Evolutionary conservation across 148 eudicot species (phyloP).

Genomic region (Limonium bicolor): DNA sequence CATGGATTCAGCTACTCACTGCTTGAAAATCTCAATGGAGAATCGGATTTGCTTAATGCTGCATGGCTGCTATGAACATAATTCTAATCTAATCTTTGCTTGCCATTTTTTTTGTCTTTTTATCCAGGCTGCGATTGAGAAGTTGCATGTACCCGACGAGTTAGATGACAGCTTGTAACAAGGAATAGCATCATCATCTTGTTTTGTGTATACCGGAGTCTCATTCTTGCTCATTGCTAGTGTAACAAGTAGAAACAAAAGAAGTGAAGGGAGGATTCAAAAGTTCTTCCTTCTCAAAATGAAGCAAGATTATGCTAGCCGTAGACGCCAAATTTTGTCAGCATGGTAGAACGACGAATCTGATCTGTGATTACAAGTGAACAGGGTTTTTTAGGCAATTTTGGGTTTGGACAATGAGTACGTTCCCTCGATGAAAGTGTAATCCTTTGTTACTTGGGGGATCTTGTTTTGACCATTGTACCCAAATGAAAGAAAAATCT

Average conservation of each 20-base stretch:
- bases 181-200: neutral
- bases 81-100: neutral
- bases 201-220: neutral
- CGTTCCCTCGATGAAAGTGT: too few relatives aligned
- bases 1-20: neutral
- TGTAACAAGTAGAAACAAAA: neutral
- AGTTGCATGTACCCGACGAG: slow-evolving; percentile 6
- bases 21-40: neutral
- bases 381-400: too few relatives aligned
- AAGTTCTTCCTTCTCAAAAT: neutral
- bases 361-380: too few relatives aligned
- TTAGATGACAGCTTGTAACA: slow-evolving; percentile 2
- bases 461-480: too few relatives aligned
- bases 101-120: neutral
- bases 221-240: neutral
- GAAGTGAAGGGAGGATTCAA: neutral
- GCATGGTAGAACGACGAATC: too few relatives aligned
- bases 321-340: neutral
- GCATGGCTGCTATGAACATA: neutral
- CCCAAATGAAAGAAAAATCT: too few relatives aligned
- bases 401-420: too few relatives aligned
- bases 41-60: neutral
- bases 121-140: slow-evolving; percentile 5
- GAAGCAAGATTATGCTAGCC: neutral
- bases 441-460: too few relatives aligned